These are phyloP conservation scores for Eucalyptus tenuipes DNA, from an alignment of 345 rosid species.

Conservation along the genomic window DNA sequence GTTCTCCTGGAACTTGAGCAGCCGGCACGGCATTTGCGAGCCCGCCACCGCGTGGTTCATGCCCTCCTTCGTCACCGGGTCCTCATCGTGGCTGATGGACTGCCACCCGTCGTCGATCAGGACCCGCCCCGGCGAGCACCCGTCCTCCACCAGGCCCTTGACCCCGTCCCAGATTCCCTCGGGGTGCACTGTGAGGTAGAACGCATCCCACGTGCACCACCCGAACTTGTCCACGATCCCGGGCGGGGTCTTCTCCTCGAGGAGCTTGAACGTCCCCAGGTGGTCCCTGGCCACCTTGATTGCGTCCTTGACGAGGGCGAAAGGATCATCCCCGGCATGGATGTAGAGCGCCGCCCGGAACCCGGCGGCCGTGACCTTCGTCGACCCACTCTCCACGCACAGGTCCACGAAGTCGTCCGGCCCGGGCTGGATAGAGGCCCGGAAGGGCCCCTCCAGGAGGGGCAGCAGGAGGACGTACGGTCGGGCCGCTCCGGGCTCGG, in stretches of 20 bases:
- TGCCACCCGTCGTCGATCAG: constrained; percentile 97
- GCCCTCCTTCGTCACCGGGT: constrained; percentile 66
- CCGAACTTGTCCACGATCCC: constrained; percentile 89
- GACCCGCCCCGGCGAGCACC: constrained; percentile 93
- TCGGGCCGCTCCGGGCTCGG: constrained; percentile 9
- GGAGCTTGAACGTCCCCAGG: constrained; percentile 57
- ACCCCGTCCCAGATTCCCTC: constrained; percentile 70
- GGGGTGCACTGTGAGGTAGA: constrained; percentile 75
- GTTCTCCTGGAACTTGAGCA: constrained; percentile 71
- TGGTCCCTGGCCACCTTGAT: constrained; percentile 50
- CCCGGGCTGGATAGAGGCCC: constrained; percentile 65
- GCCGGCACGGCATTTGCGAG: constrained; percentile 93
- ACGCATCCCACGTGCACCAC: constrained; percentile 99
- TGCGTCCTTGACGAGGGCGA: constrained; percentile 51
- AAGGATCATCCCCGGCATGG: constrained; percentile 71
- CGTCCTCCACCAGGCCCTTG: constrained; percentile 61
- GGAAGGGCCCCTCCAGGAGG: constrained; percentile 57
- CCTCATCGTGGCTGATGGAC: constrained; percentile 63
- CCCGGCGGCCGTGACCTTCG: constrained; percentile 32
- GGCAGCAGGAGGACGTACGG: constrained; percentile 77
- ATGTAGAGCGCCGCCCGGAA: constrained; percentile 44
- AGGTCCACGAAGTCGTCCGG: constrained; percentile 46
- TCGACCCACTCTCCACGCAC: constrained; percentile 81
- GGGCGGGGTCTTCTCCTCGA: constrained; percentile 76
- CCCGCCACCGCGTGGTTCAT: constrained; percentile 65